Evolutionary conservation across 2,329 filamentous ascomycete genomes (phyloP), one percentile per base, ranked within the genome.

Genomic region (Cladosporium oxysporum): DNA sequence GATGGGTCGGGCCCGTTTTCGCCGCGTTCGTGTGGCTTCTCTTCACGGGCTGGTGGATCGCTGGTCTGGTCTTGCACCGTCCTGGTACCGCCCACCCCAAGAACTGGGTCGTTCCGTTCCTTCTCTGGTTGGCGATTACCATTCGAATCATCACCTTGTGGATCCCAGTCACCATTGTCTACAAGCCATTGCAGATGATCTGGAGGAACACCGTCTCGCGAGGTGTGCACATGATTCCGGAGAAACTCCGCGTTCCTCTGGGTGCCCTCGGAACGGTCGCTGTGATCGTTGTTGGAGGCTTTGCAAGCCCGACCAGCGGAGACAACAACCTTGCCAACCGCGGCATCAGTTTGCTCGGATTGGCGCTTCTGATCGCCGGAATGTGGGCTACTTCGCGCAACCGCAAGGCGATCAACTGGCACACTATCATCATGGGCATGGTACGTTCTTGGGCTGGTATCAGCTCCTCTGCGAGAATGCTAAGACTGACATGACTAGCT

Each of bases 21-120:
- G 85, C 74, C 55, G 18, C 70, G 18, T 47, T 66, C 18, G 66
- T 74, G 44, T 74, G 69, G 70, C 57, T 69, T 10, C 57, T 72
- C 29, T 66, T 75, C 8, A 73, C 70, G 14, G 84, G 84, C 73
- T 93, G 91, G 91, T 93, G 90, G 90, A 89, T 93, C 69, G 88
- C 90, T 7, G 87, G 88, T 64, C 80, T 94, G 58, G 82, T 93
- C 66, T 82, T 92, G 62, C 91, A 94, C 76, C 87, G 87, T 66
- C 63, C 63, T 31, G 63, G 63, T 33, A 60, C 63, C 21, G 28
- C 55, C 8, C 71, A 89, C 66, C 87, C 92, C 72, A 83, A 85
- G 78, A 92, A 91, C 74, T 96, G 92, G 92, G 79, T 96, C 65
- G 86, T 93, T 59, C 92, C 93, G 0, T 95, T 96, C 79, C 83